These are phyloP conservation scores for Eimeria maxima DNA, from an alignment of 169 alveolate species.

Conservation along the genomic window DNA sequence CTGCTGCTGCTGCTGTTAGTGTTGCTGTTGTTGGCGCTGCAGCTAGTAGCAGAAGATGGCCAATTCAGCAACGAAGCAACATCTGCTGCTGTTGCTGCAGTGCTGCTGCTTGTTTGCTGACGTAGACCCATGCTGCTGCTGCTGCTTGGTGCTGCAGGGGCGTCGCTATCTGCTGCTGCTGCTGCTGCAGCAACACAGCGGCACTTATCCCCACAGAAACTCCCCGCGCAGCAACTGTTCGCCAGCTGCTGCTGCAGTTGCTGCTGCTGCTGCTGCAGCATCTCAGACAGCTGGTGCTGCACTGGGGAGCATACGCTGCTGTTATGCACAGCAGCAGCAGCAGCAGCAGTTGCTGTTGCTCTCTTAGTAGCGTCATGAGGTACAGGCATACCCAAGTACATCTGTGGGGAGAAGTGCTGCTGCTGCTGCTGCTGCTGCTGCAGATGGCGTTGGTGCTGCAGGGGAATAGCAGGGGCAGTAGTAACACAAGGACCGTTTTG, in stretches of 20 bases:
- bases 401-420: conserved; percentile 51
- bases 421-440: conserved; percentile 46
- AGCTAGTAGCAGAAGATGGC: neutral
- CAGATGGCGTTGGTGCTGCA: neutral
- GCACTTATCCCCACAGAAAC: neutral
- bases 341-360: neutral
- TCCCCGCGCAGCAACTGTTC: conserved; percentile 38
- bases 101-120: conserved; percentile 19
- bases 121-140: conserved; percentile 1
- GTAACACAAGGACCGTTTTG: neutral
- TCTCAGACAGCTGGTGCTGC: neutral
- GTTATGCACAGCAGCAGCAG: neutral
- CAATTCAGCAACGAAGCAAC: neutral
- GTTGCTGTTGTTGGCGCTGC: neutral
- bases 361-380: neutral
- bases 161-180: neutral
- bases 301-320: conserved; percentile 1
- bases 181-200: conserved; percentile 23
- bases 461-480: neutral
- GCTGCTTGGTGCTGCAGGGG: neutral
- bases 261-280: neutral
- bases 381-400: neutral
- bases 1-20: neutral
- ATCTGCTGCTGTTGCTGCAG: conserved; percentile 27
- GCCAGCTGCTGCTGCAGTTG: conserved; percentile 59